Conservation (phyloP, 169 alveolate genomes). For the Plasmodium yoelii region DNA sequence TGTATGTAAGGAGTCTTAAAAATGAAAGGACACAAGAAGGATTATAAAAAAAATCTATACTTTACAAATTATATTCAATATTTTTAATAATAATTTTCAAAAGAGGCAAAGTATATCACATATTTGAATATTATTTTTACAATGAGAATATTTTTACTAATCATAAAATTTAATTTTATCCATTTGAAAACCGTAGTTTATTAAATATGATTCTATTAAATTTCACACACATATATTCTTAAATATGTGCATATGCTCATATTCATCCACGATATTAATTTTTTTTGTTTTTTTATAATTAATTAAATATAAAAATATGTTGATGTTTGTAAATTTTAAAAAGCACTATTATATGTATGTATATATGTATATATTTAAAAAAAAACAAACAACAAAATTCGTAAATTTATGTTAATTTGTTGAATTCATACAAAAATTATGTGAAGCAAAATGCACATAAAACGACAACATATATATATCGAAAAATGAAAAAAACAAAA, state of each 20-base stretch:
- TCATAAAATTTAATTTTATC: too few relatives aligned
- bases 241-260: not conserved
- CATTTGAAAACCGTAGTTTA: too few relatives aligned
- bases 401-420: conserved; percentile 1
- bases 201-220: too few relatives aligned
- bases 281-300: conserved; percentile 1
- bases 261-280: not conserved
- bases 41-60: conserved; percentile 7
- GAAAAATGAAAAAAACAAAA: too few relatives aligned
- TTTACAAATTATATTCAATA: not conserved
- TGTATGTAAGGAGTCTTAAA: conserved; percentile 75
- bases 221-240: not conserved
- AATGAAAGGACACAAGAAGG: conserved; percentile 75
- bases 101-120: too few relatives aligned
- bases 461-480: not conserved
- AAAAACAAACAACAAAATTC: not conserved
- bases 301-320: not conserved
- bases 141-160: too few relatives aligned
- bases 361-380: not conserved
- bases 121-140: too few relatives aligned
- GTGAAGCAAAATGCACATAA: not conserved
- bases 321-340: conserved; percentile 7
- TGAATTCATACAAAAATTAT: not conserved
- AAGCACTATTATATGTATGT: not conserved
- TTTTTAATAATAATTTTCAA: not conserved